Evolutionary conservation across 768 basidiomycete genomes (phyloP).

Genomic region (Pleurotus giganteus): DNA sequence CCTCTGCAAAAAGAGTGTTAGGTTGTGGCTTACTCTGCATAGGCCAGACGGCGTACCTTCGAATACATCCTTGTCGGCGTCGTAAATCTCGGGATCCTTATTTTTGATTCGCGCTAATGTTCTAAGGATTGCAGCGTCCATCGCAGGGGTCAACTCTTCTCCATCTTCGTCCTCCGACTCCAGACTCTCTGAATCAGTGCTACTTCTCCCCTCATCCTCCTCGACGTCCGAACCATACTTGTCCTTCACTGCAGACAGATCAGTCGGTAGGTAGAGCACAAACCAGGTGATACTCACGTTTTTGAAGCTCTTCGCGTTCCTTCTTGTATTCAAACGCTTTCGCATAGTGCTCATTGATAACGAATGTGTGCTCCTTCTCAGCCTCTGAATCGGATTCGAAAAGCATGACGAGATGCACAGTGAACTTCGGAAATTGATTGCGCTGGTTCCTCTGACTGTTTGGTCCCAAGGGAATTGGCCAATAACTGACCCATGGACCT

Average conservation of each 20-base stretch:
- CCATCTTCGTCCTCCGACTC: slow-evolving; percentile 94
- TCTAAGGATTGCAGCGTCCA: slow-evolving; percentile 92
- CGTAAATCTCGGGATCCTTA: slow-evolving; percentile 85
- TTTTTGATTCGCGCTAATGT: slow-evolving; percentile 83
- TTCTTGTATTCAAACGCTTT: slow-evolving; percentile 83
- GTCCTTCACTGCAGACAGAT: slow-evolving; percentile 63
- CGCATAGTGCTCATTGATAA: slow-evolving; percentile 74
- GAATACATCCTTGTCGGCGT: slow-evolving; percentile 66
- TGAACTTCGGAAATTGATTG: background rate
- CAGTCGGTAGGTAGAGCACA: background rate
- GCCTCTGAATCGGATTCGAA: slow-evolving; percentile 47
- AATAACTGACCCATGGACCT: background rate
- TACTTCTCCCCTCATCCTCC: slow-evolving; percentile 44
- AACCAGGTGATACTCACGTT: slow-evolving; percentile 48
- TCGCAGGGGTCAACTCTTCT: slow-evolving; percentile 87
- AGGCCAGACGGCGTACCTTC: slow-evolving; percentile 51
- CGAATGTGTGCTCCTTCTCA: slow-evolving; percentile 46
- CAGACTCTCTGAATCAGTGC: slow-evolving; percentile 68
- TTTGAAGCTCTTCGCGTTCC: slow-evolving; percentile 80
- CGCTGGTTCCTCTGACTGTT: too few relatives aligned
- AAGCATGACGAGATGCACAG: slow-evolving; percentile 30
- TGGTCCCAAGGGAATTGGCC: background rate
- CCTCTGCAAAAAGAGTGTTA: slow-evolving; percentile 46
- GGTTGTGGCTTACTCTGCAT: background rate
- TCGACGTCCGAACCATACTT: slow-evolving; percentile 82